Percentiles rank a stretch among this genome's conserved stretches.
phyloP scores from a whole-genome alignment of 306 rosid genomes.

The Ziziphus jujuba region DNA sequence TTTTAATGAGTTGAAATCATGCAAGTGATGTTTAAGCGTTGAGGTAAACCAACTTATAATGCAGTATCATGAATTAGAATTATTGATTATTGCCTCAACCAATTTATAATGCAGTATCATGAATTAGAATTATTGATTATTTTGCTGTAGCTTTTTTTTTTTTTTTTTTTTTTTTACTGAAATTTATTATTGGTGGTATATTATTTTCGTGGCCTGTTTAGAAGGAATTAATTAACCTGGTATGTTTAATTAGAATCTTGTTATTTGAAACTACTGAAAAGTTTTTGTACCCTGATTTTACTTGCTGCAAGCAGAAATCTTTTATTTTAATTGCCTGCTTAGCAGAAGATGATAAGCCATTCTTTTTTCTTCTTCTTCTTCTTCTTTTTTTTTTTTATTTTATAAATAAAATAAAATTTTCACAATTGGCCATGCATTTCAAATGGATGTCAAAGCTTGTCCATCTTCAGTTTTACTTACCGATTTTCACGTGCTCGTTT shows the following conservation, averaged over 20 bases:
- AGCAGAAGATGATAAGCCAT: neutral
- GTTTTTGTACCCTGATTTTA: neutral
- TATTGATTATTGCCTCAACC: no score
- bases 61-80: neutral
- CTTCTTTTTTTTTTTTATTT: neutral
- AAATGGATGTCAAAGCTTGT: neutral
- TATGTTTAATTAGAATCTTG: neutral
- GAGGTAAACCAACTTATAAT: neutral
- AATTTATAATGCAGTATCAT: neutral
- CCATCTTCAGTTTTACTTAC: conserved; percentile 7
- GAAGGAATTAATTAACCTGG: neutral
- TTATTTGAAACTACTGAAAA: neutral
- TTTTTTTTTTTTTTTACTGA: neutral
- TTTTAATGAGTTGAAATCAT: neutral
- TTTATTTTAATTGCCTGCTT: neutral
- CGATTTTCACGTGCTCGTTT: conserved; percentile 4
- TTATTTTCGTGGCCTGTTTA: neutral
- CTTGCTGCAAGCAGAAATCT: neutral
- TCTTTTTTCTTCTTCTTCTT: no score
- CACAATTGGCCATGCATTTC: neutral
- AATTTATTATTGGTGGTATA: neutral
- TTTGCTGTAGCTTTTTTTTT: neutral
- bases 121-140: neutral
- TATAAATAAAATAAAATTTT: neutral
- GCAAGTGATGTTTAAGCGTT: neutral